Base-by-base conservation (phyloP, 106 monocot species). In the Allium cepa region DNA sequence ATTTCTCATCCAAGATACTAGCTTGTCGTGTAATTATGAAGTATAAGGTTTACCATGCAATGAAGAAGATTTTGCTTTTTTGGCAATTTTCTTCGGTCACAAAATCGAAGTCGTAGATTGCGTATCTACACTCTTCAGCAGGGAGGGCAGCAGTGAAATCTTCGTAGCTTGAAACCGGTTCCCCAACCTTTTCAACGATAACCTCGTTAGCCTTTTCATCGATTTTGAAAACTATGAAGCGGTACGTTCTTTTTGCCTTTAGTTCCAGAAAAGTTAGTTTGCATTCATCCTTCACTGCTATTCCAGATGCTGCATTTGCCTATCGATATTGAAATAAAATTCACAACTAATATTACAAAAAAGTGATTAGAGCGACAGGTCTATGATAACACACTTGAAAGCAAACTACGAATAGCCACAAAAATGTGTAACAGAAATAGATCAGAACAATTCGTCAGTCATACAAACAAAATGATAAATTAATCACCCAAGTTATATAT, bases 11-110 rank as follows among this genome's bases (percentile, higher is more conserved):
- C 16, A n/a, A 15, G 1, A 8, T 59, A 59, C 16, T 22, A 22
- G 22, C 22, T 22, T 22, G 17, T 8, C 8, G 11, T 59, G 58
- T 53, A 10, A 13, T 13, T 13, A 53, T 53, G 52, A 13, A 22
- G 13, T 53, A 9, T 13, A 53, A 0, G 52, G 47, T 49, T 59
- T 77, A 78, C 78, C 78, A 78, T 8, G 78, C 71, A 59, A 78
- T 66, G 66, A 78, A 78, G 65, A 78, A 72, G 57, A 78, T 78
- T 60, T 72, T 78, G 78, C 78, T 78, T 48, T 78, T 78, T 72
- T 78, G 78, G 66, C 78, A 72, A 47, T 78, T 78, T 66, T 78
- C 78, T 7, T 18, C 63, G 47, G 70, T 77, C 28, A 71, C 70
- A 15, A 71, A 77, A 59, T 77, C 77, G 55, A 22, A 71, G 63